Evolutionary conservation across 371 early-diverging fungal species (phyloP), one percentile per base, ranked within the genome.

Genomic region (Mucor ambiguus): DNA sequence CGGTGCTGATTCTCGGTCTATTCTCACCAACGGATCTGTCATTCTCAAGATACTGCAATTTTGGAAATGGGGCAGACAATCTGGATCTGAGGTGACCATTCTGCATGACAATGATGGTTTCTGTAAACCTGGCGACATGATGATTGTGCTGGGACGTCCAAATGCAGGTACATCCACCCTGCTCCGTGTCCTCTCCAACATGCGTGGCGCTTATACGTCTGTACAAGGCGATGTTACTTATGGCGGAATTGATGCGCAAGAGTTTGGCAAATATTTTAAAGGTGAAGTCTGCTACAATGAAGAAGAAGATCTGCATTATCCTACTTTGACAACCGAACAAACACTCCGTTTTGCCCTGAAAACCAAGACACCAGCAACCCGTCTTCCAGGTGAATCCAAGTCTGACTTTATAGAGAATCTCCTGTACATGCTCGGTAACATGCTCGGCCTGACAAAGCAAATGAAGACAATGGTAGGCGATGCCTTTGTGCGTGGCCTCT

Each of bases 401-500:
- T 65, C 63, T n/a, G 77, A 79, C 1, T 87, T 87, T 64, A 75
- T 80, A 18, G 60, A 78, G 30, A 76, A 81, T 43, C 61, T 85
- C n/a, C 49, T 85, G 9, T 82, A 85, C 66, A 66, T 84, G 64
- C 78, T 89, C 28, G 87, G 91, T 44, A 82, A 85, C 68, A 87
- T 91, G 84, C 84, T 92, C 38, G 91, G 92, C 29, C 76, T 94
- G 37, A 87, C 87, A 59, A 88, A 89, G 66, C 90, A 90, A 70
- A 84, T 89, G 62, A 79, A 95, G 71, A 90, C 93, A 2, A 80
- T 90, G 61, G 92, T 96, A 18, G 96, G 96, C 32, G 89, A 94
- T 71, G 93, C 90, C 0, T 89, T 87, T 61, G 76, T 92, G 30
- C 92, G 93, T 60, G 95, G 96, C 67, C 76, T 94, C n/a, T 90